Evolutionary conservation across 108 stramenopile species (phyloP), one percentile per base, ranked within the genome.

Genomic region (Fragilaria radians): DNA sequence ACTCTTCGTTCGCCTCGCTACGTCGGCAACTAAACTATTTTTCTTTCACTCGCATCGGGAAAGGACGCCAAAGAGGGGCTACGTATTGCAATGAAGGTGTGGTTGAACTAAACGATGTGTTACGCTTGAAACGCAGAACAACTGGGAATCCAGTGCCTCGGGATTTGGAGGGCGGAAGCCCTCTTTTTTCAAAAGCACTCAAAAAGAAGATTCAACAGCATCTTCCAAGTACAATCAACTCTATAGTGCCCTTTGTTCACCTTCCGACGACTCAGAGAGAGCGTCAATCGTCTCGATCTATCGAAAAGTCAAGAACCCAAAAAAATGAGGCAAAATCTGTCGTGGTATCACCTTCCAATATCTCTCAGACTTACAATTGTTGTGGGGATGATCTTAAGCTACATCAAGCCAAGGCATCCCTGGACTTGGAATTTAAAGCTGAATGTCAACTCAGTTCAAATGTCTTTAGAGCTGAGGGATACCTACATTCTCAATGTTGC

Each of bases 11-110:
- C 70, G 90, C 90, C 26, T 88, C 86, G 14, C 79, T 92, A n/a
- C 80, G 90, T 5, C 74, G 90, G 14, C 86, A 92, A 52, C 67
- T 92, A 26, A 85, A 82, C 70, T 92, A 92, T 65, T 92, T 92
- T 67, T 66, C 64, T 30, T 92, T 92, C 60, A 76, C 81, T 30
- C 80, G 90, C 1, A 45, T 81, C 22, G 89, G 89, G 49, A 88
- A 87, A 62, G 77, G 83, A 3, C 57, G 85, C 17, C 76, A 84
- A 53, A 63, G 72, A 24, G 78, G 80, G 14, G 82, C 87, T 29
- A 83, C 77, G 42, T 92, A 92, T 61, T 66, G 71, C 55, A 91
- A 92, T 57, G 86, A 81, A 23, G 61, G 52, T 9, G 90, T 92
- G 0, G 53, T 82, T 32, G 85, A 74, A 21, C 52, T 92, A 30